Evolutionary conservation across 306 rosid genomes (phyloP), one percentile per base, ranked within the genome.

Genomic region (Pachyrhizus erosus): DNA sequence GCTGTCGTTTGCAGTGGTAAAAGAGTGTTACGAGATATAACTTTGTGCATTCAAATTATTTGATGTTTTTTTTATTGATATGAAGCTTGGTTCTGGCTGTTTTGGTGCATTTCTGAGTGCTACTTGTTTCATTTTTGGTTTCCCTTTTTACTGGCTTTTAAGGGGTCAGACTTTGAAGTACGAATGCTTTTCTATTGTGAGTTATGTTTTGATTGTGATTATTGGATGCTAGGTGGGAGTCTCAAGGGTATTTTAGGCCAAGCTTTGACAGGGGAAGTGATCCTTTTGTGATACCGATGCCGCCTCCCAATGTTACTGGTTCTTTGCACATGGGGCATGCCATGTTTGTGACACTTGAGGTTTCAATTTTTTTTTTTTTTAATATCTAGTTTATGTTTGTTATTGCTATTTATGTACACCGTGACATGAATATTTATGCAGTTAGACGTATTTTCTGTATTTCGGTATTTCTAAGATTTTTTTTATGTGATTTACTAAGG

Each of bases 321-420:
- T 95, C 98, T 15, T 87, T 95, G 86, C 98, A 95, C 87, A 95
- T 95, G 98, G 98, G 98, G 33, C 98, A 95, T 77, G 98, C 98
- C 1, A 95, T 95, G 98, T 95, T 95, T 74, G 98, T 95, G 85
- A 91, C 98, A 24, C 97, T 95, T 76, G 98, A 95, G 98, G 98
- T 95, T 82, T 58, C 7, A 7, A 14, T 49, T 37, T 61, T 82
- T 45, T 2, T 70, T 24, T 57, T 10, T 6, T 37, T 37, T 37
- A 37, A 57, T 17, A 57, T 13, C 2, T 81, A 14, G 80, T 54
- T 75, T 31, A 18, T 77, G 48, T 64, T 24, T 77, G 43, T 72
- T 60, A 40, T 12, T 77, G 42, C 66, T n/a, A 61, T 39, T 37
- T 39, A 18, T 66, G 31, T 39, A 31, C 34, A 5, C 18, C 43